phyloP scores from a whole-genome alignment of 768 basidiomycete species.

The Naganishia onofrii region DNA sequence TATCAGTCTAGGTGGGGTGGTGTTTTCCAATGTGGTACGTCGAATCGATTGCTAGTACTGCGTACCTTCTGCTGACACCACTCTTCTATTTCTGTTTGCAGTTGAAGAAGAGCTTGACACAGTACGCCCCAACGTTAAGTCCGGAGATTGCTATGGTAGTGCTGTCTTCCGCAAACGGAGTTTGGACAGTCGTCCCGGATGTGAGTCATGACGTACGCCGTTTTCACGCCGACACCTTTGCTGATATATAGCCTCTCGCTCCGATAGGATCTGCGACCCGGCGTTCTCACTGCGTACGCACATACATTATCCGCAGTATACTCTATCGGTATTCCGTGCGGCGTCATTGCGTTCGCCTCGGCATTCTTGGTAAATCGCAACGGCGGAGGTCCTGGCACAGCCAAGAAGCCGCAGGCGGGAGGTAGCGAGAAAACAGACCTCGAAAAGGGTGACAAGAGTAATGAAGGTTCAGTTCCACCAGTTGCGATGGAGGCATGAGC shows the following conservation, averaged over 20 bases:
- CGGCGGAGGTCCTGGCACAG: conserved; percentile 11
- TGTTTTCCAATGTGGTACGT: conserved; percentile 51
- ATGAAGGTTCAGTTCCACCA: background rate
- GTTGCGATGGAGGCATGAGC: conserved; percentile 10
- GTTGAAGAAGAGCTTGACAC: conserved; percentile 7
- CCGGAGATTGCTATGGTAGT: conserved; percentile 35
- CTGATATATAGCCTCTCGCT: background rate
- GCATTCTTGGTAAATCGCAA: conserved; percentile 42
- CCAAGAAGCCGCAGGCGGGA: no score
- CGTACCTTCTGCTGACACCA: background rate
- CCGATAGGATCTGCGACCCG: conserved; percentile 30
- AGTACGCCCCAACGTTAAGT: conserved; percentile 41
- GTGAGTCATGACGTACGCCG: background rate
- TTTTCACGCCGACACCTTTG: no score
- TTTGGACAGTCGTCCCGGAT: conserved; percentile 44
- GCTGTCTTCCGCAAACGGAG: conserved; percentile 44
- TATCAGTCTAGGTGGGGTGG: conserved; percentile 50
- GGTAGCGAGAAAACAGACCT: background rate
- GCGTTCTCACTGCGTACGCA: conserved; percentile 37
- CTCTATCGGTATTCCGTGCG: conserved; percentile 51
- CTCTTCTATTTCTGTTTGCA: conserved; percentile 29
- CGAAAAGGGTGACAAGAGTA: background rate
- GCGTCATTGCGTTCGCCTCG: conserved; percentile 39
- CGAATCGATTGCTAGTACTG: background rate
- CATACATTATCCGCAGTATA: conserved; percentile 45